phyloP scores from a whole-genome alignment of 768 basidiomycete species.

The Agaricus bisporus region DNA sequence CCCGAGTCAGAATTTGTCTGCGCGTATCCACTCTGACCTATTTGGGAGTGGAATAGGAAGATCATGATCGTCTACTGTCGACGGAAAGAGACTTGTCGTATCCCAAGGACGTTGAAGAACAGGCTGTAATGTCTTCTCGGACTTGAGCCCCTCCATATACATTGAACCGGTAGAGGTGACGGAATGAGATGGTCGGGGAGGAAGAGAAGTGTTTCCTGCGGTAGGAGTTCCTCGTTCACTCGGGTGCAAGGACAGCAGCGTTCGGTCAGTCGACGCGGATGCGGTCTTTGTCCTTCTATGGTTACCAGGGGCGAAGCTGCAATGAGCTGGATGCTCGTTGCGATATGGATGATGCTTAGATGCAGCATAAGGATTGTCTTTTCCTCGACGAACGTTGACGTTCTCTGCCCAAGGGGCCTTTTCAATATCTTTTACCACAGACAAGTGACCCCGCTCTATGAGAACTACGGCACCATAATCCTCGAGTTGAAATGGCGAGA shows the following conservation, averaged over 20 bases:
- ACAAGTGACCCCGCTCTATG: conserved; percentile 14
- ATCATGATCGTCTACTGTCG: conserved; percentile 39
- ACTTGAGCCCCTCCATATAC: conserved; percentile 32
- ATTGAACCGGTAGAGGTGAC: conserved; percentile 24
- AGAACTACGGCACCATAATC: conserved; percentile 24
- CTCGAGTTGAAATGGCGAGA: neutral
- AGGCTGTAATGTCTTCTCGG: neutral
- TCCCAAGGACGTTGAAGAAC: neutral
- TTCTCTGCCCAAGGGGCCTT: conserved; percentile 45
- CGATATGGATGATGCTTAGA: conserved; percentile 3
- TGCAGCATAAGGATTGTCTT: conserved; percentile 47
- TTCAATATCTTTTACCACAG: conserved; percentile 13
- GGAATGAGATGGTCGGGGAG: conserved; percentile 22
- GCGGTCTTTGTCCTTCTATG: neutral
- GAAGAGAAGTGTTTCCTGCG: conserved; percentile 17
- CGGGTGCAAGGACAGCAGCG: neutral
- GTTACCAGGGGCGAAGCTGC: neutral
- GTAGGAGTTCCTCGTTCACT: conserved; percentile 5
- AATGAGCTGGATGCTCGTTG: neutral
- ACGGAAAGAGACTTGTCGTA: conserved; percentile 28
- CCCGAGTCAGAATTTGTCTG: conserved; percentile 20
- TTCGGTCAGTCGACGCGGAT: neutral
- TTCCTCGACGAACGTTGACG: conserved; percentile 43
- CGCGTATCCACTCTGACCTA: conserved; percentile 47
- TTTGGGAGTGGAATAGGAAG: conserved; percentile 49